phyloP scores from a whole-genome alignment of 2,329 filamentous ascomycete species.

The Dothistroma septosporum region DNA sequence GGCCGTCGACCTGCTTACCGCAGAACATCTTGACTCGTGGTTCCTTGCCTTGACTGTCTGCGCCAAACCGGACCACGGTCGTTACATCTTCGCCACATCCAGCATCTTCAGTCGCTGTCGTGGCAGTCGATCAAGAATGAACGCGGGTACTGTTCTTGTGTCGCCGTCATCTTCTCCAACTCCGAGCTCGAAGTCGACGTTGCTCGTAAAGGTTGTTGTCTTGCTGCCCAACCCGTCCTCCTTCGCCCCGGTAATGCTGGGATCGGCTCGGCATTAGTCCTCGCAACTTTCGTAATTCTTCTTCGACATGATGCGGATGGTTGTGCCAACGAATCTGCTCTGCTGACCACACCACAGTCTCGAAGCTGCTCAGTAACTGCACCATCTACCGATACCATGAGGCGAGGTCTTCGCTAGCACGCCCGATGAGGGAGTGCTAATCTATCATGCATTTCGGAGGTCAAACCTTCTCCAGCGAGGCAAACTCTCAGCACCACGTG shows the following conservation, averaged over 20 bases:
- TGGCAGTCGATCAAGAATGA: background rate
- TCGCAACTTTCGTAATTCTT: no score
- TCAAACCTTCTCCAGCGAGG: background rate
- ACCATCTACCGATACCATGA: background rate
- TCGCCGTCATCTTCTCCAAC: background rate
- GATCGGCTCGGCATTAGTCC: background rate
- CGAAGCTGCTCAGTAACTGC: background rate
- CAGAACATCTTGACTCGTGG: background rate
- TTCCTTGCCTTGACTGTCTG: background rate
- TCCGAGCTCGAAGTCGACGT: constrained; percentile 2
- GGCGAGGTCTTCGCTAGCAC: background rate
- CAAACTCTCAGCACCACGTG: constrained; percentile 7
- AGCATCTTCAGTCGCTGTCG: constrained; percentile 2
- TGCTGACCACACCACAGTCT: background rate
- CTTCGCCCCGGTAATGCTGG: background rate
- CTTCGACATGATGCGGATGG: no score
- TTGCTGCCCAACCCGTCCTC: constrained; percentile 12
- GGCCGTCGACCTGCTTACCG: constrained; percentile 12
- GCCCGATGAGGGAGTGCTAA: background rate
- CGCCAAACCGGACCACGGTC: background rate
- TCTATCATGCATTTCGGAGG: background rate
- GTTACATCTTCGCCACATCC: no score
- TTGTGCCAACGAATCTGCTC: background rate
- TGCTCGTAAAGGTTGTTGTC: constrained; percentile 11
- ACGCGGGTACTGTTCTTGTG: background rate